A percentile compares a stretch with the other conserved stretches of the same genome.
Conservation (phyloP, 2,329 filamentous ascomycete species). For the Mollisia scopiformis region DNA sequence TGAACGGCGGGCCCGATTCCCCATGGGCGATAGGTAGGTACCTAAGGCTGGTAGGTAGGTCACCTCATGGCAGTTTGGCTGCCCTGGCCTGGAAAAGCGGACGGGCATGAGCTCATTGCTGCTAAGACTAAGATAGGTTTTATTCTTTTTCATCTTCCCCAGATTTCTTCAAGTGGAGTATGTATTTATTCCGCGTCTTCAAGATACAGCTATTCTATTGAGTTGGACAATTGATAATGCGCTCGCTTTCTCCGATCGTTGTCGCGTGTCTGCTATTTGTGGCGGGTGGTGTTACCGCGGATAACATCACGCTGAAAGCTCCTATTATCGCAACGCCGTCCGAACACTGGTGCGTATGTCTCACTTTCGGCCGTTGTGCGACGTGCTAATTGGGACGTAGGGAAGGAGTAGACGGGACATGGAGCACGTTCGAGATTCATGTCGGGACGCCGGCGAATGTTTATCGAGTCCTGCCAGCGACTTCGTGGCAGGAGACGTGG, state of each 20-base stretch:
- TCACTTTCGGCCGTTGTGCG: not conserved
- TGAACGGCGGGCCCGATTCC: too few relatives aligned
- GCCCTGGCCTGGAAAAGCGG: constrained; percentile 4
- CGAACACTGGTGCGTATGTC: constrained; percentile 26
- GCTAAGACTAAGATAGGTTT: too few relatives aligned
- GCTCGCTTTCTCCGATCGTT: constrained; percentile 12
- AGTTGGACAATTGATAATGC: constrained; percentile 14
- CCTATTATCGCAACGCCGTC: constrained; percentile 24
- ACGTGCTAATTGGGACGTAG: constrained; percentile 29
- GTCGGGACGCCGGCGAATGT: constrained; percentile 42
- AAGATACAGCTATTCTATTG: not conserved
- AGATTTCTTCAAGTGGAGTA: not conserved
- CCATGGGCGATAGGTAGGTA: too few relatives aligned
- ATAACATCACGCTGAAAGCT: constrained; percentile 24
- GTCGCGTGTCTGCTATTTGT: constrained; percentile 1
- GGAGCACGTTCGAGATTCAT: constrained; percentile 44
- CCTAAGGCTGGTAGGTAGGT: not conserved
- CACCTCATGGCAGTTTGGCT: not conserved
- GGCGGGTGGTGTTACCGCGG: not conserved
- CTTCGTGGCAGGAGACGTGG: constrained; percentile 46
- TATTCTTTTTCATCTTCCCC: not conserved
- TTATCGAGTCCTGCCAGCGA: constrained; percentile 42
- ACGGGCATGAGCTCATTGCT: constrained; percentile 19
- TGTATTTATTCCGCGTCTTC: not conserved
- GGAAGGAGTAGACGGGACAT: constrained; percentile 40